phyloP scores from a whole-genome alignment of 2,329 filamentous ascomycete genomes.

The Huntiella omanensis region DNA sequence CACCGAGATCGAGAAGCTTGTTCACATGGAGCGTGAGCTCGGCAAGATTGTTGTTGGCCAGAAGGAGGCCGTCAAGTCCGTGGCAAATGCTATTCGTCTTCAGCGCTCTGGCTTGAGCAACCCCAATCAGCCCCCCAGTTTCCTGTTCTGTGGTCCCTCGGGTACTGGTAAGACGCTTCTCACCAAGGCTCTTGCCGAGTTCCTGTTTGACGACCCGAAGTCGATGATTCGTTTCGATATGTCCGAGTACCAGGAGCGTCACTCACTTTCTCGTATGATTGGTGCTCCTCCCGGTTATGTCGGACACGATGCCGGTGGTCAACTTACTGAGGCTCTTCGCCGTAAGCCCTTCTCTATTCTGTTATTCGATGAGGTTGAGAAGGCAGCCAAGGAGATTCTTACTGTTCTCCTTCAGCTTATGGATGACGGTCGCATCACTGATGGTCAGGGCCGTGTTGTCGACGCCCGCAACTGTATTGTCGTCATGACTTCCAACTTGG shows the following conservation, averaged over 20 bases:
- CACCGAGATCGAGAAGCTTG: slow-evolving; percentile 93
- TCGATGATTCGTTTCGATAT: slow-evolving; percentile 98
- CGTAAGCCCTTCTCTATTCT: slow-evolving; percentile 94
- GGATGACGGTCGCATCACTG: slow-evolving; percentile 96
- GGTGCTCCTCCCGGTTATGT: slow-evolving; percentile 94
- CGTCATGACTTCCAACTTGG: slow-evolving; percentile 96
- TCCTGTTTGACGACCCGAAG: slow-evolving; percentile 92
- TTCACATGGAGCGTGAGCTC: slow-evolving; percentile 85
- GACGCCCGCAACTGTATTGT: slow-evolving; percentile 98
- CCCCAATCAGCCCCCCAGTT: slow-evolving; percentile 90
- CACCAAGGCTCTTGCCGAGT: slow-evolving; percentile 92
- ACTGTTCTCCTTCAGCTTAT: slow-evolving; percentile 98
- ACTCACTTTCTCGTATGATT: slow-evolving; percentile 92
- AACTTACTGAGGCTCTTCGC: slow-evolving; percentile 84
- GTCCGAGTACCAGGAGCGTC: slow-evolving; percentile 97
- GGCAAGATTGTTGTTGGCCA: slow-evolving; percentile 78
- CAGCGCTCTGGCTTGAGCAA: slow-evolving; percentile 89
- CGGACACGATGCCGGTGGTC: slow-evolving; percentile 86
- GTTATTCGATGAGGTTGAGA: slow-evolving; percentile 95
- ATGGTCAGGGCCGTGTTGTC: slow-evolving; percentile 85
- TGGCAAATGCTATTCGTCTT: slow-evolving; percentile 88
- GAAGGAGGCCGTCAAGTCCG: slow-evolving; percentile 69
- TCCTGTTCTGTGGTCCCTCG: slow-evolving; percentile 96
- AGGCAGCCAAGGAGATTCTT: slow-evolving; percentile 91
- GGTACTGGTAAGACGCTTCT: slow-evolving; percentile 96